Conservation (phyloP, 1,284 basidiomycete species). For the Microstroma glucosiphilum region DNA sequence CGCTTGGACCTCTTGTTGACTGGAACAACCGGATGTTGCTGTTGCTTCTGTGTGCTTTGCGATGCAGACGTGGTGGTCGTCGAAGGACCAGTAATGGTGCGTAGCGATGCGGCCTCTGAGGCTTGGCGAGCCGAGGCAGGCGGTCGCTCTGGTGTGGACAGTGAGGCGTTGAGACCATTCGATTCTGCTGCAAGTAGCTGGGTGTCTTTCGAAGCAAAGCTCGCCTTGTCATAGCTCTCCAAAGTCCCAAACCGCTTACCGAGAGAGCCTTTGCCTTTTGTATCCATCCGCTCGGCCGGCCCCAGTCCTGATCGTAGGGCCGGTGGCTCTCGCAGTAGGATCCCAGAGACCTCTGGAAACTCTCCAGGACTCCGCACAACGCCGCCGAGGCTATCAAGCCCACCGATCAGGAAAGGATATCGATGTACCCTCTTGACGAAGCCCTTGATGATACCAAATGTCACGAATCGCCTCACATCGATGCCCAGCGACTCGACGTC, state of each 20-base stretch:
- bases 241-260: too few species aligned
- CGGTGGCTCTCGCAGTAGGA: background rate
- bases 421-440: constrained; percentile 87
- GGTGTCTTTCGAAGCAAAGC: too few species aligned
- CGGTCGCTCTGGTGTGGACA: background rate
- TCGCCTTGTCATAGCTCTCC: too few species aligned
- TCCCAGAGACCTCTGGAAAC: background rate
- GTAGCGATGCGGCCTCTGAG: background rate
- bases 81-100: background rate
- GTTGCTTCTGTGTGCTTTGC: background rate
- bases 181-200: too few species aligned
- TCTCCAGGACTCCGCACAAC: background rate
- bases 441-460: constrained; percentile 98
- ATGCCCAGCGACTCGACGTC: constrained; percentile 61
- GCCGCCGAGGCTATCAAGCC: background rate
- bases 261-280: background rate
- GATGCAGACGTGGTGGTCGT: too few species aligned
- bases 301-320: background rate
- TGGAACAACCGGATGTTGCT: background rate
- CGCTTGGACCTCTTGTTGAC: background rate
- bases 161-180: too few species aligned
- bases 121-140: background rate
- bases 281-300: background rate
- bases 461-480: constrained; percentile 88
- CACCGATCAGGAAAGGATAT: constrained; percentile 66